Base-by-base conservation (phyloP, 441 rosid species). In the Capsella rubella region DNA sequence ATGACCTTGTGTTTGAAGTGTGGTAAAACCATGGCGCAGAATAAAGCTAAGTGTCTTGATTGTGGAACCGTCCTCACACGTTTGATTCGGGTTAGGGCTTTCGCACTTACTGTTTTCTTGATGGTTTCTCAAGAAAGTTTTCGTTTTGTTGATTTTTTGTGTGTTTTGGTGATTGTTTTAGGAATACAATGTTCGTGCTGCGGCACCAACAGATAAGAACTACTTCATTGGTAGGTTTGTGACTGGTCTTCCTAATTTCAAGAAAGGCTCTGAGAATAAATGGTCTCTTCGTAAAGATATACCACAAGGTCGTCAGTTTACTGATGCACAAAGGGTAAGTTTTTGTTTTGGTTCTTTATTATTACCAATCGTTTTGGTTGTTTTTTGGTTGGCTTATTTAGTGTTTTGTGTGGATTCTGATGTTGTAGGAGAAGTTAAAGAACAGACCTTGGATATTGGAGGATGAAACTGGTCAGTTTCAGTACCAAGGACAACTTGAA, bases 401-500 rank as follows among this genome's bases (percentile, higher is more conserved):
- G 25, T 3, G 18, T 28, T 59, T 7, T 64, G 6, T 56, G 31
- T 14, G 28, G 0, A 2, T 13, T 37, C 16, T 14, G 8, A 7
- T 18, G 21, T 59, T 62, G 45, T 29, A 95, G 99, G 97, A 95
- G 78, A 95, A 92, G 85, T 88, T 74, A 78, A 95, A 90, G 86
- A 92, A 95, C 80, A 90, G 72, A 69, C 98, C 98, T 57, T 95
- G 97, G 99, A 64, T 88, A 39, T 78, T 92, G 85, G 98, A 95
- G 84, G 98, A 95, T 85, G 98, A 92, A 73, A 87, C 98, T 28
- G 96, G 98, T 9, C 98, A 95, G 84, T 84, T 75, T 79, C 99
- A 92, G 84, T 95, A 73, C 55, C 97, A 92, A 2, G 99, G 97
- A 11, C 94, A 84, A 29, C 96, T 90, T 78, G 97, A 95, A 89